These are phyloP conservation scores for Pseudonitzschia delicatissima DNA, from an alignment of 108 stramenopile species.

Conservation along the genomic window DNA sequence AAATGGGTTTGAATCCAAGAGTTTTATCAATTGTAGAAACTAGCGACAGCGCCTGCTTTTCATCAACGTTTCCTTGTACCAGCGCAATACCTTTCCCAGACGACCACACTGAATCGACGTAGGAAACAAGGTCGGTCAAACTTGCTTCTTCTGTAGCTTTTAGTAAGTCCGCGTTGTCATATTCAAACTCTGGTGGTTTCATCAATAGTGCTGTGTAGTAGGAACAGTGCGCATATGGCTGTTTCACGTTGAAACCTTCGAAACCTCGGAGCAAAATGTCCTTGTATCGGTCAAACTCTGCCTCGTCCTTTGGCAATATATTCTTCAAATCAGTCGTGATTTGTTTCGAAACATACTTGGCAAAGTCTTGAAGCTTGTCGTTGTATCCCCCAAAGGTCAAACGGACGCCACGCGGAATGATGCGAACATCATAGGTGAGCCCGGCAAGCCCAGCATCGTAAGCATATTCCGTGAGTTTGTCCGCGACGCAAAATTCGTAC, in stretches of 20 bases:
- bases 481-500: conserved; percentile 65
- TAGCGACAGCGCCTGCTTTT: conserved; percentile 66
- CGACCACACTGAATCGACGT: conserved; percentile 58
- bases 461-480: conserved; percentile 72
- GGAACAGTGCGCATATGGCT: conserved; percentile 76
- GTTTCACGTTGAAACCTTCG: conserved; percentile 61
- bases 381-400: conserved; percentile 88
- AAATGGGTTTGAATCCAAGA: conserved; percentile 67
- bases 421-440: conserved; percentile 66
- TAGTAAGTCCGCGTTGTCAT: conserved; percentile 51
- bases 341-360: conserved; percentile 61
- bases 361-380: conserved; percentile 72
- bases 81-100: conserved; percentile 75
- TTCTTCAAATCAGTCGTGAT: conserved; percentile 52
- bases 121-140: conserved; percentile 51
- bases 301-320: conserved; percentile 59
- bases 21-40: conserved; percentile 61
- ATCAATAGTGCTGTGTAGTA: conserved; percentile 54
- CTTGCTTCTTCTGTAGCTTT: conserved; percentile 46
- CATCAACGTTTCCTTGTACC: conserved; percentile 76
- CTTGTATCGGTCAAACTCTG: conserved; percentile 82
- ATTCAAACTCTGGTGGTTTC: conserved; percentile 59
- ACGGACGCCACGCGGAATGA: conserved; percentile 70
- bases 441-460: conserved; percentile 78
- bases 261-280: conserved; percentile 57